Conservation (phyloP, 331 rosid species). For the Prunus yedoensis region DNA sequence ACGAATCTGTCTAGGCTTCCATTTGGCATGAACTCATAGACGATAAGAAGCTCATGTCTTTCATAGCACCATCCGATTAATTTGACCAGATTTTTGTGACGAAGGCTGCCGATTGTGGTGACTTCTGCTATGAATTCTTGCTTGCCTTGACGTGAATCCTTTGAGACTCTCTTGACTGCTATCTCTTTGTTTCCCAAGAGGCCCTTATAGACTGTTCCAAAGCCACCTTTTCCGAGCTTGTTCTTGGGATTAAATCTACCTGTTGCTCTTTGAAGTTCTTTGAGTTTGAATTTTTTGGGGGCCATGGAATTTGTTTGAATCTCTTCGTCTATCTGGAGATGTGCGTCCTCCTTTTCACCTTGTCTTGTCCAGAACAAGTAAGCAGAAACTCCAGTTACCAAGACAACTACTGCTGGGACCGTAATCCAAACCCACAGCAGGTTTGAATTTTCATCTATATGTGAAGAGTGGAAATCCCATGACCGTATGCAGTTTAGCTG, state of each 20-base stretch:
- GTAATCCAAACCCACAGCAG: conserved; percentile 48
- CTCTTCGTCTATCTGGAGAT: conserved; percentile 54
- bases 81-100: conserved; percentile 72
- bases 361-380: conserved; percentile 27
- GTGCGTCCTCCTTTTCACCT: background rate
- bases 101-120: conserved; percentile 70
- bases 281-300: conserved; percentile 49
- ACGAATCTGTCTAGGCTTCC: conserved; percentile 70
- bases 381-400: conserved; percentile 26
- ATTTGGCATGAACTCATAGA: conserved; percentile 76
- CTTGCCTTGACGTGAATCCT: conserved; percentile 68
- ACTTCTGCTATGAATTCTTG: conserved; percentile 78
- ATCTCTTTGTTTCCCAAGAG: conserved; percentile 39
- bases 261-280: conserved; percentile 52
- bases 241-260: conserved; percentile 52
- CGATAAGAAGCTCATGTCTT: conserved; percentile 56
- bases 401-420: conserved; percentile 12
- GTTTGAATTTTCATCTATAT: background rate
- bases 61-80: conserved; percentile 82
- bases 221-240: conserved; percentile 77
- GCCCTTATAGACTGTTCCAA: conserved; percentile 69
- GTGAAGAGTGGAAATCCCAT: conserved; percentile 40
- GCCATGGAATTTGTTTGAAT: conserved; percentile 49
- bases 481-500: conserved; percentile 50
- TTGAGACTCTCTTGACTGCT: conserved; percentile 65